Evolutionary conservation across 768 basidiomycete species (phyloP).

Genomic region (Sarcodon sp.): DNA sequence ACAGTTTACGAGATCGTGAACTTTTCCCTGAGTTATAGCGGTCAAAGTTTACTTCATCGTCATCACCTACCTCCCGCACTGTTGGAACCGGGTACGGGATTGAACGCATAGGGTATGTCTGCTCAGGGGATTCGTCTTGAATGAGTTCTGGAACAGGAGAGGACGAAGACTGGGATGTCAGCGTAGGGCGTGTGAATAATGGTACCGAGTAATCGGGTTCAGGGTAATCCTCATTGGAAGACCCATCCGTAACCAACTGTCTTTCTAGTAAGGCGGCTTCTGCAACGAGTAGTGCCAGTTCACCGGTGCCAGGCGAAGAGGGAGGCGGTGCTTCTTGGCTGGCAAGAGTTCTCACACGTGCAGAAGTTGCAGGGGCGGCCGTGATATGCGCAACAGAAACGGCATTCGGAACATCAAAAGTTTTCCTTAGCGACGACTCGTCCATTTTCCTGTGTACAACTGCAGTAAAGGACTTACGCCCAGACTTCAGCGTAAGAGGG

Average conservation of each 20-base stretch:
- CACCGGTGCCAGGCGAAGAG: conserved; percentile 11
- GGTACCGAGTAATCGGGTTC: conserved; percentile 11
- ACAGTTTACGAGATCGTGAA: background rate
- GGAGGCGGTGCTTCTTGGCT: background rate
- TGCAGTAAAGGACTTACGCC: conserved; percentile 15
- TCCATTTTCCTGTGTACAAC: conserved; percentile 18
- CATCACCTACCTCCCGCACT: background rate
- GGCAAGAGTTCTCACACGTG: background rate
- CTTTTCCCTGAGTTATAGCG: background rate
- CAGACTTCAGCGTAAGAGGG: conserved; percentile 8
- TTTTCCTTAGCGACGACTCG: conserved; percentile 6
- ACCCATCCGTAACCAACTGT: conserved; percentile 8
- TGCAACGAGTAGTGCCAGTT: conserved; percentile 11
- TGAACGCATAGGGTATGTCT: background rate
- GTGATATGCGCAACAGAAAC: conserved; percentile 10
- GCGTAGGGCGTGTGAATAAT: conserved; percentile 20
- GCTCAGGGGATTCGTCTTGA: background rate
- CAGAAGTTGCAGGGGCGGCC: background rate
- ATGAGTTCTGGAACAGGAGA: background rate
- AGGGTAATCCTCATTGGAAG: conserved; percentile 7
- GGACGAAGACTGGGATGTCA: conserved; percentile 32
- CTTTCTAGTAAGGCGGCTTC: conserved; percentile 15
- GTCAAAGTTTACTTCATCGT: conserved; percentile 20
- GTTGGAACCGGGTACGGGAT: background rate
- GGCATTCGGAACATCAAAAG: conserved; percentile 1